Evolutionary conservation across 164 flowering plant species (phyloP).

Genomic region (Akebia trifoliata): DNA sequence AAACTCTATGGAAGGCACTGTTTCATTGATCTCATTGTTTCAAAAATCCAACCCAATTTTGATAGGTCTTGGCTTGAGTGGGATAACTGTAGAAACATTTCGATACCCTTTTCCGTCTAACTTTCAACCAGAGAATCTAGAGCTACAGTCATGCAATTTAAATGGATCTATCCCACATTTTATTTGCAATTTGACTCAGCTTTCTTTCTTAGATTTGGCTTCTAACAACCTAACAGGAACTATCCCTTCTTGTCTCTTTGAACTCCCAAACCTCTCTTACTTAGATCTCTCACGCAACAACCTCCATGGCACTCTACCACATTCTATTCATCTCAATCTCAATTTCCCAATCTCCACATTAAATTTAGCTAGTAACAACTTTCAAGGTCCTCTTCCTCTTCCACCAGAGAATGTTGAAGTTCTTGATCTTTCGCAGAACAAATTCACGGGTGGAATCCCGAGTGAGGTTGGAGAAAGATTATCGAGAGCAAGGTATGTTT

Average conservation of each 20-base stretch:
- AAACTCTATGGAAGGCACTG: slow-evolving; percentile 15
- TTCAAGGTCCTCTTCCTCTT: slow-evolving; percentile 13
- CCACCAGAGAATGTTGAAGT: slow-evolving; percentile 6
- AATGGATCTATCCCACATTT: slow-evolving; percentile 12
- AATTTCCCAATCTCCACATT: neutral
- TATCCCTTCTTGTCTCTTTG: slow-evolving; percentile 18
- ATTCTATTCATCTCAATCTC: neutral
- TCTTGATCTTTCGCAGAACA: slow-evolving; percentile 11
- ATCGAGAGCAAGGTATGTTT: neutral
- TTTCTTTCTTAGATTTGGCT: slow-evolving; percentile 8
- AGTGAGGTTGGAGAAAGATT: slow-evolving; percentile 3
- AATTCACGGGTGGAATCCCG: slow-evolving; percentile 12
- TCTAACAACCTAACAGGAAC: slow-evolving; percentile 15
- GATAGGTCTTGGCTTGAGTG: neutral
- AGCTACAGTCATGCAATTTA: slow-evolving; percentile 11
- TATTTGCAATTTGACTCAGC: slow-evolving; percentile 7
- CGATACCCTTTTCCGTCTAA: neutral
- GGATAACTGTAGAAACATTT: neutral
- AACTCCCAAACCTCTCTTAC: slow-evolving; percentile 11
- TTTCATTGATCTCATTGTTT: slow-evolving; percentile 11
- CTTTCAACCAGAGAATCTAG: slow-evolving; percentile 4
- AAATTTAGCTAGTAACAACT: slow-evolving; percentile 11
- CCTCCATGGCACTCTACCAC: slow-evolving; percentile 12
- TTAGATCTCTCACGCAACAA: slow-evolving; percentile 18
- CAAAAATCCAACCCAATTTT: neutral